Evolutionary conservation across 352 stramenopile species (phyloP).

Genomic region (Globisporangium okanoganense): DNA sequence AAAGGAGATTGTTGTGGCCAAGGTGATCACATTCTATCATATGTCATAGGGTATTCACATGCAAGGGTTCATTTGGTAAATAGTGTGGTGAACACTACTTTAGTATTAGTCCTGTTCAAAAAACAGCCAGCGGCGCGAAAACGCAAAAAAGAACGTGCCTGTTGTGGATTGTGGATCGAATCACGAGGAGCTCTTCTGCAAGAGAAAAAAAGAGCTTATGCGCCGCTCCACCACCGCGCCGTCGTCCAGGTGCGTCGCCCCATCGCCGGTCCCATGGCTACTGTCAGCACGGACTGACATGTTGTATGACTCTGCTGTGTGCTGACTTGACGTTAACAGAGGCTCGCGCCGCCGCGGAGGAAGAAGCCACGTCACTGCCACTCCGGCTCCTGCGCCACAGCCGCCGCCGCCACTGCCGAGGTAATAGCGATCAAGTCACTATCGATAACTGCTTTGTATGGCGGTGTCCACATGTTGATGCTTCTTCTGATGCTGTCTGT

Average conservation of each 20-base stretch:
- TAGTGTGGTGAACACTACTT: no score
- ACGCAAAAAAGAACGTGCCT: not conserved
- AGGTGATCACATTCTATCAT: no score
- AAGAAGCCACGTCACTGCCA: not conserved
- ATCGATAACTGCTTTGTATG: not conserved
- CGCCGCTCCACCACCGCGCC: not conserved
- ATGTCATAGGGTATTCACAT: no score
- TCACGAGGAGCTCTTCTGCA: slow-evolving; percentile 2
- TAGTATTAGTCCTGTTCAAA: no score
- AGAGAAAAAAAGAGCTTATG: not conserved
- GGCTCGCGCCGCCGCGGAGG: not conserved
- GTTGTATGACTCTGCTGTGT: not conserved
- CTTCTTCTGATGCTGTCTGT: not conserved
- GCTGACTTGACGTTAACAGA: not conserved
- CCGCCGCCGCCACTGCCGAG: not conserved
- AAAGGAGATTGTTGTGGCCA: no score
- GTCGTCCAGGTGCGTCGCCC: not conserved
- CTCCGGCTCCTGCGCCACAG: not conserved
- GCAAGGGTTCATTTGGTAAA: no score
- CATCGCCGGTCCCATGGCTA: not conserved
- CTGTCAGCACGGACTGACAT: not conserved
- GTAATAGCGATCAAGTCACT: not conserved
- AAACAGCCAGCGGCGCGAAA: no score
- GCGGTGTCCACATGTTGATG: not conserved
- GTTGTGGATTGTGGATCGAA: no score